phyloP scores from a whole-genome alignment of 2,329 filamentous ascomycete genomes.

The Zasmidium angulare region DNA sequence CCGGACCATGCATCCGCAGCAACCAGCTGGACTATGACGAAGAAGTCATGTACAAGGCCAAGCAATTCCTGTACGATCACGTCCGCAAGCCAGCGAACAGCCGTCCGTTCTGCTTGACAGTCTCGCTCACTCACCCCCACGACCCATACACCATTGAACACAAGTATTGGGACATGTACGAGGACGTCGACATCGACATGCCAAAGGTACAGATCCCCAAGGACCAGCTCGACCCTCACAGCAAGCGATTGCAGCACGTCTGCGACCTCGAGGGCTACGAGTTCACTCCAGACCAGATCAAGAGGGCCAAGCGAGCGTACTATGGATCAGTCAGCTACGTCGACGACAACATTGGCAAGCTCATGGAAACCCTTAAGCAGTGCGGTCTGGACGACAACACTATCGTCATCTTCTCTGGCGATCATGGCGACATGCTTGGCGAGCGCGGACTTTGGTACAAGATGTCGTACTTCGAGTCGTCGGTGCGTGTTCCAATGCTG shows the following conservation, averaged over 20 bases:
- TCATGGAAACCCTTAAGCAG: constrained; percentile 74
- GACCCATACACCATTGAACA: constrained; percentile 93
- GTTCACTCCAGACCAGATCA: constrained; percentile 82
- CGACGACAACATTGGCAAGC: constrained; percentile 84
- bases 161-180: constrained; percentile 91
- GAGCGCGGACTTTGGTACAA: constrained; percentile 95
- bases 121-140: constrained; percentile 91
- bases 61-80: constrained; percentile 87
- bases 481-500: constrained; percentile 83
- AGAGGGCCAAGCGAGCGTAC: constrained; percentile 81
- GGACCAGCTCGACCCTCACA: constrained; percentile 82
- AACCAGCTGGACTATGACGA: constrained; percentile 97
- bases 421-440: constrained; percentile 94
- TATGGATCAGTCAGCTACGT: constrained; percentile 93
- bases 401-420: constrained; percentile 87
- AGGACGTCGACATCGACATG: constrained; percentile 81
- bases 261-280: constrained; percentile 83
- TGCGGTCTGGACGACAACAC: constrained; percentile 81
- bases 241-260: constrained; percentile 80
- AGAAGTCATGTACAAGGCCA: constrained; percentile 89
- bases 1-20: constrained; percentile 82
- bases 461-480: constrained; percentile 95
- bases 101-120: constrained; percentile 83
- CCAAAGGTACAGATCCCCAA: constrained; percentile 76
- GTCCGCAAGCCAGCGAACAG: constrained; percentile 73